Conservation (phyloP, 805 yeast genomes). For the Metschnikowia santaceciliae region DNA sequence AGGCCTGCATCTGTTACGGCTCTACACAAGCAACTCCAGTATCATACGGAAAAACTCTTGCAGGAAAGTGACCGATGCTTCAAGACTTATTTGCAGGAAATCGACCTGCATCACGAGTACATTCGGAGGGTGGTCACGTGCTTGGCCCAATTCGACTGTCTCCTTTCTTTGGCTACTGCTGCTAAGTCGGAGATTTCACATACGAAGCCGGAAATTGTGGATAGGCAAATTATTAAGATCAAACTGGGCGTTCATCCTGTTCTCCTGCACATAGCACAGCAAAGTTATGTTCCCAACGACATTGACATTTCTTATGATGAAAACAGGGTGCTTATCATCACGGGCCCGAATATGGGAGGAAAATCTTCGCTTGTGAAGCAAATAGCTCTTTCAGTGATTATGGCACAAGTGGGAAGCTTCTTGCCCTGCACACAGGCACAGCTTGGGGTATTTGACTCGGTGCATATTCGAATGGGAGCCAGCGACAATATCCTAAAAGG, state of each 20-base stretch:
- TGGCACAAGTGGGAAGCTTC: conserved; percentile 76
- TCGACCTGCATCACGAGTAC: conserved; percentile 31
- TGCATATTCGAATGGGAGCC: conserved; percentile 85
- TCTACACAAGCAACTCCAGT: conserved; percentile 53
- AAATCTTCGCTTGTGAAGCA: conserved; percentile 75
- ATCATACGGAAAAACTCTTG: conserved; percentile 53
- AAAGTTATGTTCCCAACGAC: conserved; percentile 62
- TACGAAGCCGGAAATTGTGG: conserved; percentile 31
- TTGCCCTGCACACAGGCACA: conserved; percentile 63
- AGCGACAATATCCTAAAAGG: conserved; percentile 71
- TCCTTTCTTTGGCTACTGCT: conserved; percentile 14
- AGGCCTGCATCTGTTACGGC: conserved; percentile 56
- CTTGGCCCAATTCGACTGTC: conserved; percentile 17
- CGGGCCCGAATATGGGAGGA: conserved; percentile 91
- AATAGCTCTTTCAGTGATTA: conserved; percentile 62
- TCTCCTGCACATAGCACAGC: conserved; percentile 44
- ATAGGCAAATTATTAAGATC: conserved; percentile 42
- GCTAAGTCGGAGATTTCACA: background rate
- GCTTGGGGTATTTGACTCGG: conserved; percentile 68
- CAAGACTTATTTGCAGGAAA: conserved; percentile 32
- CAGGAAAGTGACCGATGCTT: conserved; percentile 47
- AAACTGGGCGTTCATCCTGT: conserved; percentile 64
- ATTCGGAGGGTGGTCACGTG: conserved; percentile 18
- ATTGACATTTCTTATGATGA: conserved; percentile 44
- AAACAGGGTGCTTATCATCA: conserved; percentile 57